Conservation (phyloP, 495 filamentous ascomycete species). For the Amphirosellinia nigrospora region DNA sequence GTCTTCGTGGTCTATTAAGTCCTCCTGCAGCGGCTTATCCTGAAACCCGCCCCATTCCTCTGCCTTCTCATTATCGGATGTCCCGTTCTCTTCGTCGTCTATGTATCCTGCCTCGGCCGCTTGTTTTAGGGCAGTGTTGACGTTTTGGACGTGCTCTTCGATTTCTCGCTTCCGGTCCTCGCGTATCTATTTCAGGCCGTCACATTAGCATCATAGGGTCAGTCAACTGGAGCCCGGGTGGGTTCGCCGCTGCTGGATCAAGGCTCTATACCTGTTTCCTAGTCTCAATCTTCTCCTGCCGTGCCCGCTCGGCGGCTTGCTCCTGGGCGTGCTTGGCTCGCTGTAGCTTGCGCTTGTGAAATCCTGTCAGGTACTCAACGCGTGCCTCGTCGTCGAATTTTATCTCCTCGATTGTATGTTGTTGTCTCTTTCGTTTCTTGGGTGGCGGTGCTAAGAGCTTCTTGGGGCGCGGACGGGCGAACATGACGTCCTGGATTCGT, state of each 20-base stretch:
- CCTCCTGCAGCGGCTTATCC: constrained; percentile 47
- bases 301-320: constrained; percentile 70
- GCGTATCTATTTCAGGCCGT: constrained; percentile 63
- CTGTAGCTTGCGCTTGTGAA: constrained; percentile 91
- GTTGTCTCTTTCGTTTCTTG: constrained; percentile 70
- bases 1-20: constrained; percentile 76
- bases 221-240: constrained; percentile 22
- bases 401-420: constrained; percentile 73
- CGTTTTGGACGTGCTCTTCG: constrained; percentile 75
- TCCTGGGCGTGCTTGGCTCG: constrained; percentile 84
- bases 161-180: constrained; percentile 80
- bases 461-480: constrained; percentile 56
- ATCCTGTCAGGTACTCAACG: constrained; percentile 88
- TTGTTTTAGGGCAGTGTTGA: constrained; percentile 67
- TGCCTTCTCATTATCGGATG: constrained; percentile 44
- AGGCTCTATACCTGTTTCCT: constrained; percentile 69
- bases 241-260: constrained; percentile 13
- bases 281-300: constrained; percentile 72
- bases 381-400: constrained; percentile 79
- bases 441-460: constrained; percentile 55
- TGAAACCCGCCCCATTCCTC: constrained; percentile 71
- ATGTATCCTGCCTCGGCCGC: constrained; percentile 55
- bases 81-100: constrained; percentile 37
- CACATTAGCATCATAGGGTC: constrained; percentile 14
- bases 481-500: constrained; percentile 39